Percentiles rank a stretch among this genome's conserved stretches.
These are phyloP conservation scores for Tricholoma sp. DNA, from an alignment of 768 basidiomycete genomes.

Conservation along the genomic window DNA sequence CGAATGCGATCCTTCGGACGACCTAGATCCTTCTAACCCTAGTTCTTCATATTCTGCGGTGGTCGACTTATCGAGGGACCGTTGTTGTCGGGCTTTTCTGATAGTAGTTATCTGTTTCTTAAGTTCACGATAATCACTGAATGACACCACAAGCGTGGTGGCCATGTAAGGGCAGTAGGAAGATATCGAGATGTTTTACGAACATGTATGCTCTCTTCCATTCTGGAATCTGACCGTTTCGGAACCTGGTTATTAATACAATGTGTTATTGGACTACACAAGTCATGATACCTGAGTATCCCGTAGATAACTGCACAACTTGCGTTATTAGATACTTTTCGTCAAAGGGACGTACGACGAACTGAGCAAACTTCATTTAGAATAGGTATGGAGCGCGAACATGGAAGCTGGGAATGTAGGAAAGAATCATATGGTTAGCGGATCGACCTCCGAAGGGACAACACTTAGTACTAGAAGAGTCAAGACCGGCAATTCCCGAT, in stretches of 20 bases:
- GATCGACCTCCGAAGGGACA: too few species aligned
- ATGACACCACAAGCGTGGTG: constrained; percentile 1
- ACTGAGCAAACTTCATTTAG: neutral
- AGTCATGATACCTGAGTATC: constrained; percentile 52
- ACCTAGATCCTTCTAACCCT: neutral
- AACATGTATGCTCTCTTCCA: constrained; percentile 72
- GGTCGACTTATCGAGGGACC: neutral
- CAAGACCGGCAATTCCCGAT: too few species aligned
- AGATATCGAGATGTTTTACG: constrained; percentile 8
- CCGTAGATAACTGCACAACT: constrained; percentile 48
- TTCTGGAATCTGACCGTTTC: constrained; percentile 53
- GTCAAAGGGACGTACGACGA: neutral
- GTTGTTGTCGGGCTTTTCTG: constrained; percentile 26
- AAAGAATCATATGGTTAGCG: too few species aligned
- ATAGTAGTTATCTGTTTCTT: constrained; percentile 63
- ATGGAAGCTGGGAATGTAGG: too few species aligned
- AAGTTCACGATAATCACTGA: constrained; percentile 67
- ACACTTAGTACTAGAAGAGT: too few species aligned
- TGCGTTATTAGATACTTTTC: neutral
- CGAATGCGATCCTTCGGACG: neutral
- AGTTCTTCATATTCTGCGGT: neutral
- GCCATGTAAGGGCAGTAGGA: neutral
- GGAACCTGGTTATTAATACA: neutral
- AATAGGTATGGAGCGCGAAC: too few species aligned
- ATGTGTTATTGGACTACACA: neutral